Evolutionary conservation across 192 early-diverging fungal species (phyloP), one percentile per base, ranked within the genome.

Genomic region (Irineochytrium annulatum): DNA sequence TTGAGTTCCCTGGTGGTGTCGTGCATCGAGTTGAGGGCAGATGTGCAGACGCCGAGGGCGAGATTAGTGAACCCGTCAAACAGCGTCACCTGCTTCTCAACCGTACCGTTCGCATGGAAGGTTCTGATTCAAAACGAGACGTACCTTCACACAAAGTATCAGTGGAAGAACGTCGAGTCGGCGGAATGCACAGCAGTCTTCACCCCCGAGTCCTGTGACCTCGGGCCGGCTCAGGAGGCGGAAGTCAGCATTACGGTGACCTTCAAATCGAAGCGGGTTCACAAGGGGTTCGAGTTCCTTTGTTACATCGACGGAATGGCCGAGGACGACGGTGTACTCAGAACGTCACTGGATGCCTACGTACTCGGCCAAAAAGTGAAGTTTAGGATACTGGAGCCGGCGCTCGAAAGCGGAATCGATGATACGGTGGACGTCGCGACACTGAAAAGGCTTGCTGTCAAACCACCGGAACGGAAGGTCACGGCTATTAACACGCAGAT

Each of bases 251-350:
- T 77, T 2, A 45, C 49, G 28, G 16, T 70, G 6, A 55, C 39
- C 6, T 66, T 43, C 43, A 54, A 31, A 24, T 17, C 53, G 28
- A 52, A 67, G 27, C 70, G 73, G 29, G 29, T 31, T 3, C 8
- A 27, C n/a, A 58, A 55, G 43, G 31, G 30, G 5, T 17, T 72
- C 17, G 43, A 66, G n/a, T 34, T 80, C 29, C 35, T 32, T 11
- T 74, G 78, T 43, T 17, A 52, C 13, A 56, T 74, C 22, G 60
- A 67, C 1, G 78, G 71, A 37, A 80, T 80, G 78, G 68, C 73
- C 3, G 72, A 77, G 63, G 30, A 68, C 30, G 48, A 68, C 34
- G 75, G 75, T 1, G 24, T 55, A 2, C 4, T 77, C n/a, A 59
- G 34, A 19, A 58, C 63, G 20, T 57, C 20, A 41, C 37, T 80